These are phyloP conservation scores for Castanea crenata DNA, from an alignment of 306 rosid genomes.

Conservation along the genomic window DNA sequence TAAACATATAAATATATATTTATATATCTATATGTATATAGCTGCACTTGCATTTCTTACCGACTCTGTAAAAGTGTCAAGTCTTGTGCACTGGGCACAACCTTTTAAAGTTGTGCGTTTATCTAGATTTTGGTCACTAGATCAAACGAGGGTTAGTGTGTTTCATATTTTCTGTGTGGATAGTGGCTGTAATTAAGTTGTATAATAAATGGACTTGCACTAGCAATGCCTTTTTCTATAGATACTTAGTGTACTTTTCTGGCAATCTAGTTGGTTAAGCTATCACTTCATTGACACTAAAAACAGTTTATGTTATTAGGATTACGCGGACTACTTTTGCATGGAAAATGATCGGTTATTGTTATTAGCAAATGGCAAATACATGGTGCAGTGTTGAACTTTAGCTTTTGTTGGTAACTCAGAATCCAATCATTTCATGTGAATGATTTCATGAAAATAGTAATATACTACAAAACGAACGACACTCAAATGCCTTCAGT, in stretches of 20 bases:
- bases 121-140: slow-evolving; percentile 19
- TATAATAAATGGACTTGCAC: slow-evolving; percentile 34
- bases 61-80: too few species aligned
- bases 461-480: too few species aligned
- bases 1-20: slow-evolving; percentile 5
- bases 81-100: too few species aligned
- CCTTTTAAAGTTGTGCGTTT: slow-evolving; percentile 22
- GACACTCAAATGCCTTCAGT: too few species aligned
- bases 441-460: too few species aligned
- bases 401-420: slow-evolving; percentile 1
- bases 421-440: neutral
- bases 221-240: slow-evolving; percentile 19
- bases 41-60: too few species aligned
- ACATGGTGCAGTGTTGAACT: neutral
- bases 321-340: neutral
- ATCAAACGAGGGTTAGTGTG: neutral
- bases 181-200: slow-evolving; percentile 15
- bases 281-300: neutral
- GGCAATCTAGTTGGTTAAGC: neutral
- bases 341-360: neutral
- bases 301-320: neutral
- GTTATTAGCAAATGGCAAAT: neutral
- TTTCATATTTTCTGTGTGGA: slow-evolving; percentile 10
- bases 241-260: neutral
- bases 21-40: too few species aligned